phyloP scores from a whole-genome alignment of 345 rosid genomes.

The Murraya paniculata region DNA sequence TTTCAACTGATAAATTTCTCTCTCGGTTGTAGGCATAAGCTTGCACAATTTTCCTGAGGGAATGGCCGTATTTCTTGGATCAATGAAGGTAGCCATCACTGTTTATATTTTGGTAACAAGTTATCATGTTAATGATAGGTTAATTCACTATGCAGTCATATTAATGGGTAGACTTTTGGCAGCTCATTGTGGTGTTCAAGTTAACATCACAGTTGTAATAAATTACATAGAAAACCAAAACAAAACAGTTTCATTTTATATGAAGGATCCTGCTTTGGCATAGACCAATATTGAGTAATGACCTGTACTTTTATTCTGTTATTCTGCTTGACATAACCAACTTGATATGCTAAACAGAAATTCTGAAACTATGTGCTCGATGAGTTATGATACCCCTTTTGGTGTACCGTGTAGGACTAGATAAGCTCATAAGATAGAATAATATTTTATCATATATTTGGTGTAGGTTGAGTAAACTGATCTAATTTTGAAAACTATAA shows the following conservation, averaged over 20 bases:
- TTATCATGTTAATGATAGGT: not conserved
- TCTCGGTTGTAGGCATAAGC: conserved; percentile 73
- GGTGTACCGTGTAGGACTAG: not conserved
- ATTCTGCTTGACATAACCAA: not conserved
- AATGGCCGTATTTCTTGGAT: conserved; percentile 98
- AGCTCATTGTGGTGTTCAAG: not conserved
- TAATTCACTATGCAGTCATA: not conserved
- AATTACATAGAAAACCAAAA: not conserved
- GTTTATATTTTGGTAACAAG: not conserved
- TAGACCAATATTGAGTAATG: not conserved
- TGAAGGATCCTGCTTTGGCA: not conserved
- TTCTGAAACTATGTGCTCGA: not conserved
- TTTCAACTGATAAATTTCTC: conserved; percentile 12
- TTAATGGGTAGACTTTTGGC: not conserved
- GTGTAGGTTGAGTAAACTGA: too few relatives aligned
- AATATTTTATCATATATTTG: not conserved
- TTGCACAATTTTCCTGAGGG: conserved; percentile 99
- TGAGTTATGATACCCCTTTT: not conserved
- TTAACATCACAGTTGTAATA: not conserved
- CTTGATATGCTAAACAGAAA: not conserved
- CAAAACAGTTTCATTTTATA: conserved; percentile 1
- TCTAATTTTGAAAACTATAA: too few relatives aligned
- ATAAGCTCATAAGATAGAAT: not conserved
- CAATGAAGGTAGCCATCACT: conserved; percentile 67
- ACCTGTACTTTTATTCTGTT: not conserved